Base-by-base conservation (phyloP, 768 basidiomycete species). In the Mycena galericulata region DNA sequence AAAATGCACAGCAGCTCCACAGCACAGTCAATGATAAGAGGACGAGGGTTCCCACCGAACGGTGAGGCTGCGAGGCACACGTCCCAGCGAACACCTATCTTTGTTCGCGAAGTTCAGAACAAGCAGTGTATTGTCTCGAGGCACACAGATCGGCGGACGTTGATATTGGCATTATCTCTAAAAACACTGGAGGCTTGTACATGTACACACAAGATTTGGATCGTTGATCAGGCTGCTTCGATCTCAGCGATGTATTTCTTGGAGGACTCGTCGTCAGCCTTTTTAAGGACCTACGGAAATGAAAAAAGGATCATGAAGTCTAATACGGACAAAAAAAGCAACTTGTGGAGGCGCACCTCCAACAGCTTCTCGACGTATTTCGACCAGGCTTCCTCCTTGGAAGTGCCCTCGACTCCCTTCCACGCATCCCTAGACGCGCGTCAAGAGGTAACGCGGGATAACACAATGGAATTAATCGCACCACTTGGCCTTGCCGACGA, bases 401-500 rank as follows among this genome's bases (percentile, higher is more conserved):
- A 84, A 36, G 79, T 86, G 43, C 93, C 96, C 81, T 96, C 86
- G 69, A 92, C 85, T 3, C 70, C 75, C 14, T 89, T 86, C 95
- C 96, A 98, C 24, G 97, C 97, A 75, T 94, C 89, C 96, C 95
- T 96, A 74, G 22, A 57, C 41, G 30, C 40, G 62, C 18, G 43
- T 62, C 26, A 73, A 40, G 55, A 38, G 36, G 56, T 5, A 27
- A 12, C 17, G 47, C 10, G 8, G 5, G 47, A 12, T 3, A 29
- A 49, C 14, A 26, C 34, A 27, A 29, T 68, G 24, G 59, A 65
- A 65, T 66, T 27, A 58, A 22, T n/a, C 24, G 29, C 56, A 95
- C 95, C 96, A 97, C 85, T 98, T 99, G 71, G 90, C 91, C 81
- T 93, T 96, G 71, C 92, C 97, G 24, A 83, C 80, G 75, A 98